Evolutionary conservation across 306 rosid genomes (phyloP).

Genomic region (Pyrus communis): DNA sequence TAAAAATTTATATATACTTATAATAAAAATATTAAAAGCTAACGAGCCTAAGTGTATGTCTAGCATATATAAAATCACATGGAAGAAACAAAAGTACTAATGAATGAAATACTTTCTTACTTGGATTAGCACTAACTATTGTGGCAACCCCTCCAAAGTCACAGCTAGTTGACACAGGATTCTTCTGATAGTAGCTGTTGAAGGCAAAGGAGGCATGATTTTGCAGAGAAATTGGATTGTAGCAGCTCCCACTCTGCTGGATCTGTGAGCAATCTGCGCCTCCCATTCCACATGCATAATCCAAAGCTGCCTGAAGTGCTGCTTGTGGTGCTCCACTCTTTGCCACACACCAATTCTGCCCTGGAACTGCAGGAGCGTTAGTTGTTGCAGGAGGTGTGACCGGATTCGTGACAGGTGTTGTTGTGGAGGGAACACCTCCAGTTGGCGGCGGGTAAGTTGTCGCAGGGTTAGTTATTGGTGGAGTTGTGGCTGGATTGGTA

Average conservation of each 20-base stretch:
- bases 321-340: conserved; percentile 52
- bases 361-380: conserved; percentile 39
- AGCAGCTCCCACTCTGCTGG: conserved; percentile 76
- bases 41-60: not conserved
- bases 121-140: conserved; percentile 59
- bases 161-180: conserved; percentile 73
- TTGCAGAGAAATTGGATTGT: conserved; percentile 57
- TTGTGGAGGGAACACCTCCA: conserved; percentile 34
- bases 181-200: conserved; percentile 77
- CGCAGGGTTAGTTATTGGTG: conserved; percentile 50
- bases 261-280: conserved; percentile 69
- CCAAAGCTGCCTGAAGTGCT: conserved; percentile 71
- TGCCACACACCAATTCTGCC: conserved; percentile 87
- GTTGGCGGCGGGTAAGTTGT: conserved; percentile 68
- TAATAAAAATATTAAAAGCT: not conserved
- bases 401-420: conserved; percentile 36
- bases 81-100: not conserved
- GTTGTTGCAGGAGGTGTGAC: conserved; percentile 48
- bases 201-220: conserved; percentile 90
- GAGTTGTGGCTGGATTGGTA: conserved; percentile 42
- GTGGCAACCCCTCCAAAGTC: conserved; percentile 84
- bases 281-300: conserved; percentile 76
- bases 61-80: not conserved
- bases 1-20: no score
- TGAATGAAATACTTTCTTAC: conserved; percentile 29